phyloP scores from a whole-genome alignment of 2,329 filamentous ascomycete species.

The Ambrosiella beaveri region DNA sequence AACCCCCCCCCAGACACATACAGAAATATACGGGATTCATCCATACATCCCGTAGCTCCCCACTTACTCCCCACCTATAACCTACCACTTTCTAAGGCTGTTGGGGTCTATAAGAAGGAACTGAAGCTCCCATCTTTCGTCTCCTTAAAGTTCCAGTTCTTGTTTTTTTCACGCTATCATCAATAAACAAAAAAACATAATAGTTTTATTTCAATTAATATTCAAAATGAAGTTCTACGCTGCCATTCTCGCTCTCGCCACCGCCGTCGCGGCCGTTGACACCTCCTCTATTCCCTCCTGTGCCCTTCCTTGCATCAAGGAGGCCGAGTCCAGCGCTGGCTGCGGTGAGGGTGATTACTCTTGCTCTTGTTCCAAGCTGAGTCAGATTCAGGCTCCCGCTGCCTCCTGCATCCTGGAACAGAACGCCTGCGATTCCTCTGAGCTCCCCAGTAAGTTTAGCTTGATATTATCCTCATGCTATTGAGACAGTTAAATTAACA shows the following conservation, averaged over 20 bases:
- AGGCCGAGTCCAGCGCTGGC: constrained; percentile 6
- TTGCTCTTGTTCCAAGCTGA: constrained; percentile 12
- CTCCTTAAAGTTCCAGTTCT: too few relatives aligned
- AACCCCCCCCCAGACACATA: too few relatives aligned
- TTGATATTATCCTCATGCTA: constrained; percentile 17
- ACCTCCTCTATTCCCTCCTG: constrained; percentile 10
- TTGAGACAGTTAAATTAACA: constrained; percentile 3
- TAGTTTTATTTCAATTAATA: not conserved
- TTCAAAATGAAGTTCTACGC: constrained; percentile 12
- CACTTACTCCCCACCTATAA: too few relatives aligned
- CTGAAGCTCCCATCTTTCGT: too few relatives aligned
- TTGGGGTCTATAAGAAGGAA: too few relatives aligned
- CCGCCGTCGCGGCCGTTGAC: constrained; percentile 1
- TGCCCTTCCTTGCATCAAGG: constrained; percentile 11
- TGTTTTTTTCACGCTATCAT: too few relatives aligned
- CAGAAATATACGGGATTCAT: too few relatives aligned
- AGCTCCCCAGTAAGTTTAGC: constrained; percentile 16
- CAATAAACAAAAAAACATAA: not conserved
- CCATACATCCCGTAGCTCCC: too few relatives aligned
- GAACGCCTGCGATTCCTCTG: constrained; percentile 20
- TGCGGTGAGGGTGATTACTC: constrained; percentile 9
- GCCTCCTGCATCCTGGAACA: constrained; percentile 8
- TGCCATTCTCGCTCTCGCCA: not conserved
- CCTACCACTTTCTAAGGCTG: too few relatives aligned
- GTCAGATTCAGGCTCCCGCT: constrained; percentile 4